Conservation (phyloP, 345 rosid genomes). For the Boechera retrofracta region DNA sequence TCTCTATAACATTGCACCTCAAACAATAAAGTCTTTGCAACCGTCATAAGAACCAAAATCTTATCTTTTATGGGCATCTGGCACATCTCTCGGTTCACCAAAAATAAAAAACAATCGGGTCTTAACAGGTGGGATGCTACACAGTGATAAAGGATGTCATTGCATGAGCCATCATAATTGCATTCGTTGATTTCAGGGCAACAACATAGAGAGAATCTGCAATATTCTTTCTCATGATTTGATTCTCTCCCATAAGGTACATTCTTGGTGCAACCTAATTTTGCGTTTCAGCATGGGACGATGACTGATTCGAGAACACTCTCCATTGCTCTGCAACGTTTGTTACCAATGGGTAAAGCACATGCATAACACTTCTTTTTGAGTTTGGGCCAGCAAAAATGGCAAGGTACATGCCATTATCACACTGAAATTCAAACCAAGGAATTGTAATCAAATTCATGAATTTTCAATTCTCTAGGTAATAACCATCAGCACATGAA, state of each 20-base stretch:
- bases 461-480: background rate
- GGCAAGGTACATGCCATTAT: conserved; percentile 59
- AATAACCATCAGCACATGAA: background rate
- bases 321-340: conserved; percentile 27
- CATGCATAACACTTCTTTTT: conserved; percentile 42
- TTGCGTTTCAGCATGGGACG: conserved; percentile 46
- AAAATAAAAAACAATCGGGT: background rate
- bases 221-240: conserved; percentile 49
- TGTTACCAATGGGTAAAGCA: conserved; percentile 48
- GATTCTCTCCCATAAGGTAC: conserved; percentile 41
- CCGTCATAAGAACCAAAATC: background rate
- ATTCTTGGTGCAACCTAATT: conserved; percentile 48
- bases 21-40: background rate
- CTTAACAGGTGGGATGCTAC: conserved; percentile 38
- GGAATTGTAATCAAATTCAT: background rate
- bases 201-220: conserved; percentile 47
- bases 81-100: background rate
- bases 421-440: conserved; percentile 48
- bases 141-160: background rate
- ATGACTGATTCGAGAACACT: conserved; percentile 44
- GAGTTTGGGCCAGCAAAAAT: conserved; percentile 49
- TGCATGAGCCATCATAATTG: background rate
- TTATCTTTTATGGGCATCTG: background rate
- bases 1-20: background rate
- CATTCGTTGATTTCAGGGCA: conserved; percentile 50